Conservation (phyloP, 306 rosid species). For the Gastrolobium bilobum region DNA sequence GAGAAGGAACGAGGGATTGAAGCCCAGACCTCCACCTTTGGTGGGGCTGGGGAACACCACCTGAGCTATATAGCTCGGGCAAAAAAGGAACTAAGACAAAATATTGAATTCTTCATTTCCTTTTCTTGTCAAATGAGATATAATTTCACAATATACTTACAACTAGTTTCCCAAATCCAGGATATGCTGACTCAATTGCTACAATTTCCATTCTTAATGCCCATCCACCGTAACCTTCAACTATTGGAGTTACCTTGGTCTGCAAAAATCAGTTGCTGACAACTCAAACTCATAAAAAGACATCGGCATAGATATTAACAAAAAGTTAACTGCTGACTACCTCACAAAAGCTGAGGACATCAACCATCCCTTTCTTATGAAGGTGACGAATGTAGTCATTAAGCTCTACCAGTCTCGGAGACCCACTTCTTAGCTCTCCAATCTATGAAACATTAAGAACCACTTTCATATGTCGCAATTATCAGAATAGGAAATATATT, state of each 20-base stretch:
- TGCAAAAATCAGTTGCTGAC: slow-evolving; percentile 56
- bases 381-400: slow-evolving; percentile 85
- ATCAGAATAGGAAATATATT: slow-evolving; percentile 34
- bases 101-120: not conserved
- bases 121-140: slow-evolving; percentile 35
- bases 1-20: not conserved
- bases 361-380: slow-evolving; percentile 83
- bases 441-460: slow-evolving; percentile 66
- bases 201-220: slow-evolving; percentile 95
- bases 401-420: slow-evolving; percentile 82
- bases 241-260: slow-evolving; percentile 99
- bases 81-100: not conserved
- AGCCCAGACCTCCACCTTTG: not conserved
- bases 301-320: slow-evolving; percentile 28
- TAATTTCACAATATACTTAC: slow-evolving; percentile 67
- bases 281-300: slow-evolving; percentile 51
- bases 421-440: slow-evolving; percentile 96
- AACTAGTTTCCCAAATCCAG: slow-evolving; percentile 96
- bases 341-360: slow-evolving; percentile 98
- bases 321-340: slow-evolving; percentile 54
- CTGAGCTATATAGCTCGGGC: not conserved
- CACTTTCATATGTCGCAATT: slow-evolving; percentile 23
- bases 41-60: not conserved
- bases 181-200: slow-evolving; percentile 97
- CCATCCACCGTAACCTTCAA: slow-evolving; percentile 99